Evolutionary conservation across 305 asterid genomes (phyloP), one percentile per base, ranked within the genome.

Genomic region (Fraxinus dipetala): DNA sequence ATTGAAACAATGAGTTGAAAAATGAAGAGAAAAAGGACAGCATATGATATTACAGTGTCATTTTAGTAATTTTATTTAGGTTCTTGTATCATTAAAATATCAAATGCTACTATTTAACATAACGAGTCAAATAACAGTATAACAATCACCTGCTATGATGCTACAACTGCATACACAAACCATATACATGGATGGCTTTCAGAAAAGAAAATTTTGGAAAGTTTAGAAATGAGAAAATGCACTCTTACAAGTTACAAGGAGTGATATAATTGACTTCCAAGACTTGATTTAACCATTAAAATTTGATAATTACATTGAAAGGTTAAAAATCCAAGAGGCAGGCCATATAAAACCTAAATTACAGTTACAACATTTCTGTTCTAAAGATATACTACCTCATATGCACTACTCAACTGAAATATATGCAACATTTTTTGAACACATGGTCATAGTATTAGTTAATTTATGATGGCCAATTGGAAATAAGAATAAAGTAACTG

Each of bases 1-100:
- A 22, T 70, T 38, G 10, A 56, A 54, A 72, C 67, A 11, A 81
- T 54, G 14, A 26, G 56, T 18, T 67, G 10, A 38, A 34, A 72
- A 48, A 74, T 16, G 20, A 77, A 31, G 32, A 9, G 1, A 34
- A 56, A 45, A 22, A 9, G 26, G 14, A 7, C 28, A 81, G n/a
- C 56, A 54, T 30, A 56, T 48, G 82, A 30, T n/a, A 56, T 72
- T 79, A 75, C 34, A 59, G 31, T n/a, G 77, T 67, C 56, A 43
- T 78, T 73, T 43, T 31, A 63, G 16, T n/a, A 56, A 56, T 18
- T 7, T 59, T 59, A 2, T 4, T 59, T 11, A 6, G 24, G 24
- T 18, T 59, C 69, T 20, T 6, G 69, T 59, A 20, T 18, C 31
- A 59, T 59, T 20, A 59, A 9, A 59, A 20, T 30, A 59, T 59